Evolutionary conservation across 2,329 filamentous ascomycete genomes (phyloP), one percentile per base, ranked within the genome.

Genomic region (Plenodomus tracheiphilus): DNA sequence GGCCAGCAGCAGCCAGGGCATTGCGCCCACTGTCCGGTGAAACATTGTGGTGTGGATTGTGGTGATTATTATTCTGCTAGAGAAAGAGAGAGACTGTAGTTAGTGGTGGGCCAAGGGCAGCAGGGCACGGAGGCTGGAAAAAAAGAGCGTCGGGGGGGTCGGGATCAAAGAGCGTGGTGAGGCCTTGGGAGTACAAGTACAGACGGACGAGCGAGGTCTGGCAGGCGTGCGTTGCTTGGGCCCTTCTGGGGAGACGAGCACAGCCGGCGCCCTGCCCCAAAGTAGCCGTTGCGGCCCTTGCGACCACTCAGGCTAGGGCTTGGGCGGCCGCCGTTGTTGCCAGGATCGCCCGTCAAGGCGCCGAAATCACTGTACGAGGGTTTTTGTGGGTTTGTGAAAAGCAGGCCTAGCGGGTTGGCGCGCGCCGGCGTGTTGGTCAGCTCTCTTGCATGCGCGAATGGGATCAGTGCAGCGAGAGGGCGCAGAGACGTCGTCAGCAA

Each of bases 1-100:
- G 47, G 58, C 59, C 37, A 70, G 49, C 34, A 70, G 41, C 41
- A 70, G 45, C 56, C 64, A 65, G 34, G 67, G 64, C 53, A 66
- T 47, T 16, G 59, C 56, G 54, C 54, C 59, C 44, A 61, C 42
- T 21, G 59, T 51, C 28, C 51, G 47, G 46, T 54, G 58, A 35
- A 60, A 51, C 44, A 61, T 50, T n/a, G n/a, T n/a, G n/a, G n/a
- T n/a, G n/a, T n/a, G n/a, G 54, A 61, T 62, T 38, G 38, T 39
- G 40, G 39, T 21, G 40, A 35, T 10, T 39, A 46, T 48, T 58
- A 51, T n/a, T n/a, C n/a, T n/a, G n/a, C n/a, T n/a, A n/a, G 40
- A 53, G 36, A 53, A 51, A 61, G 51, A 39, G 64, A 64, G 54
- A 46, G 64, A 59, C 49, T 56, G 57, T 44, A 49, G 58, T 49